These are phyloP conservation scores for Blastobotrys buckinghamii DNA, from an alignment of 1,139 yeast species.

Conservation along the genomic window DNA sequence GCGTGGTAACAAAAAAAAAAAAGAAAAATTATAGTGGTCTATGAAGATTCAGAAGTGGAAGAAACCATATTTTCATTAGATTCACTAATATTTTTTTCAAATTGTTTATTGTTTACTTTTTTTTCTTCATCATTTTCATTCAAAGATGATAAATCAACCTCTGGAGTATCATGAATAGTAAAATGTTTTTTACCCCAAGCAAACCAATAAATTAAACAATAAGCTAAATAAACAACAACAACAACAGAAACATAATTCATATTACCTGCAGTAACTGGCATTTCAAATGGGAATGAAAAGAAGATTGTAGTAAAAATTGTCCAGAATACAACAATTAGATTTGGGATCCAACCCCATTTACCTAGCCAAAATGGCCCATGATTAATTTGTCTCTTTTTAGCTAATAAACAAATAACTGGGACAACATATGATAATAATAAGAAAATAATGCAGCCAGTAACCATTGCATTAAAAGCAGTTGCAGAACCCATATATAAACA, in stretches of 20 bases:
- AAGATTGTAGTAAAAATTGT: slow-evolving; percentile 59
- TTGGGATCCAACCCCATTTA: slow-evolving; percentile 53
- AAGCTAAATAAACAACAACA: slow-evolving; percentile 10
- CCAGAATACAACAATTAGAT: slow-evolving; percentile 52
- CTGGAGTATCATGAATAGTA: slow-evolving; percentile 3
- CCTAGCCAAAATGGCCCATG: slow-evolving; percentile 70
- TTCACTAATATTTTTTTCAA: not conserved
- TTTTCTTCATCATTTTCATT: not conserved
- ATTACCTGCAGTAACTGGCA: slow-evolving; percentile 53
- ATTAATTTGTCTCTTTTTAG: slow-evolving; percentile 33
- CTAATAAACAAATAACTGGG: slow-evolving; percentile 57
- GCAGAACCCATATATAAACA: slow-evolving; percentile 47
- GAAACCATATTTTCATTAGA: too few relatives aligned
- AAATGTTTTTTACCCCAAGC: slow-evolving; percentile 11
- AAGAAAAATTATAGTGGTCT: too few relatives aligned
- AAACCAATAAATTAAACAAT: slow-evolving; percentile 12
- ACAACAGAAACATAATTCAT: slow-evolving; percentile 55
- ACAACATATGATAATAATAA: slow-evolving; percentile 72
- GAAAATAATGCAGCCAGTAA: slow-evolving; percentile 78
- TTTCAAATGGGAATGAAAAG: slow-evolving; percentile 68
- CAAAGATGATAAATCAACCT: not conserved
- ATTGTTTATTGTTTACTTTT: too few relatives aligned
- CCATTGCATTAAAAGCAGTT: slow-evolving; percentile 77
- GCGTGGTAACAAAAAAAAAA: too few relatives aligned
- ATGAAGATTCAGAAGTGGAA: too few relatives aligned